Evolutionary conservation across 2,329 filamentous ascomycete genomes (phyloP).

Genomic region (Camptophora hylomeconis): DNA sequence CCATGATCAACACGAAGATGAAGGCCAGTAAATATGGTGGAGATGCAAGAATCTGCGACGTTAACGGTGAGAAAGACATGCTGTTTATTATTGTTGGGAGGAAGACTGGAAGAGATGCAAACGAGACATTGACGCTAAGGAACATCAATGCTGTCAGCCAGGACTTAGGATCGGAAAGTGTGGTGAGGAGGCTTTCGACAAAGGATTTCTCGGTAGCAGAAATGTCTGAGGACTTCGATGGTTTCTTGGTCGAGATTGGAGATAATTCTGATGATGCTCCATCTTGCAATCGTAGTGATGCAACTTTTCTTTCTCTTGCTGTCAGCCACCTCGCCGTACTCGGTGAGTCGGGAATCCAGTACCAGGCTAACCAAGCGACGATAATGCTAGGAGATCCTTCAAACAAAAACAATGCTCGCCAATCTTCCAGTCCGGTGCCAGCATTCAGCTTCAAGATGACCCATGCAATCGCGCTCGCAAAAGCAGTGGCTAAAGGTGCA

Average conservation of each 20-base stretch:
- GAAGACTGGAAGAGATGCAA: constrained; percentile 77
- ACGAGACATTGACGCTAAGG: constrained; percentile 78
- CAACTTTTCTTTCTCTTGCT: constrained; percentile 53
- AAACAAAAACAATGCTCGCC: constrained; percentile 72
- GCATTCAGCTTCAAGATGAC: constrained; percentile 58
- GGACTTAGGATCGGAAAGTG: constrained; percentile 46
- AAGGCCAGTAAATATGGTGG: constrained; percentile 74
- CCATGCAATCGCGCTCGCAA: constrained; percentile 68
- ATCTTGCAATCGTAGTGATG: constrained; percentile 42
- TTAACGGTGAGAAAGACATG: constrained; percentile 51
- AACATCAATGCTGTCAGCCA: constrained; percentile 74
- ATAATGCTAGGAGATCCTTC: constrained; percentile 77
- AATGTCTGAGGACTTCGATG: not conserved
- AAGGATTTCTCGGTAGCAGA: not conserved
- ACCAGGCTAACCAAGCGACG: constrained; percentile 60
- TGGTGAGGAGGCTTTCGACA: constrained; percentile 13
- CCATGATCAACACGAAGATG: constrained; percentile 55
- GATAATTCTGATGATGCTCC: constrained; percentile 7
- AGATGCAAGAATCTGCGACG: constrained; percentile 65
- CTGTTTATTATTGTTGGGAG: constrained; percentile 61
- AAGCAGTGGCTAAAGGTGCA: constrained; percentile 46
- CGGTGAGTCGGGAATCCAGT: constrained; percentile 63
- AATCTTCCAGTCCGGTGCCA: constrained; percentile 57
- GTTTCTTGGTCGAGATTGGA: not conserved
- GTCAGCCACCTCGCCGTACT: constrained; percentile 51